These are phyloP conservation scores for Calocera viscosa DNA, from an alignment of 768 basidiomycete species.

Conservation along the genomic window DNA sequence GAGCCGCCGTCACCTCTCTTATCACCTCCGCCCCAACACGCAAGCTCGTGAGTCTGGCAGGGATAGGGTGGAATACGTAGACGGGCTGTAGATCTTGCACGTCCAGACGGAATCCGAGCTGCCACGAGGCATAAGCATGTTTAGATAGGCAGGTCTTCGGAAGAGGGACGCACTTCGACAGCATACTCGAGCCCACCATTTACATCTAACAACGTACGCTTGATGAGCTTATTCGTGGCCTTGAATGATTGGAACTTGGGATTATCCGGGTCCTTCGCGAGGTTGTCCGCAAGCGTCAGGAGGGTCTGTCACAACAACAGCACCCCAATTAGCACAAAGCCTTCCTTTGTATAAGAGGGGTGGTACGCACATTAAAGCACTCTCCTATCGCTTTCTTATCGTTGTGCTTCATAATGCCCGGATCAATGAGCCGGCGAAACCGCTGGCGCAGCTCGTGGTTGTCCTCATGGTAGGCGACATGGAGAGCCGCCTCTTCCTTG, in stretches of 20 bases:
- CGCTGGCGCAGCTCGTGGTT: conserved; percentile 57
- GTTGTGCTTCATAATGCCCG: conserved; percentile 64
- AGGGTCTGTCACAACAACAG: conserved; percentile 39
- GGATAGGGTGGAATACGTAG: conserved; percentile 46
- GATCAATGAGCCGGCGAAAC: conserved; percentile 66
- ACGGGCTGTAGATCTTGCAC: conserved; percentile 61
- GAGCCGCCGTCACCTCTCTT: conserved; percentile 41
- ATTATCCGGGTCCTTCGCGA: conserved; percentile 60
- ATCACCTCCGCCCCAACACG: conserved; percentile 53
- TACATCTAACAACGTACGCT: conserved; percentile 52
- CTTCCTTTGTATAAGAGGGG: conserved; percentile 14
- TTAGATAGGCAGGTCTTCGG: not conserved
- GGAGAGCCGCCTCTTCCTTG: not conserved
- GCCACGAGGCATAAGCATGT: conserved; percentile 11
- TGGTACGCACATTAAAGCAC: conserved; percentile 46
- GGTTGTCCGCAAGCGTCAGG: conserved; percentile 55
- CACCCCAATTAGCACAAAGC: conserved; percentile 3
- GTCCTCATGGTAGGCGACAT: conserved; percentile 14
- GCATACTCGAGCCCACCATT: conserved; percentile 71
- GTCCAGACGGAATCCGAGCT: conserved; percentile 66
- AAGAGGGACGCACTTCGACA: conserved; percentile 46
- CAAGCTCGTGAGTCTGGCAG: conserved; percentile 39
- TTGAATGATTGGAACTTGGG: conserved; percentile 64
- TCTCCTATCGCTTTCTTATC: conserved; percentile 45
- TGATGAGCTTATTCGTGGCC: conserved; percentile 55